Conservation (phyloP, 495 filamentous ascomycete genomes). For the Trichoderma virens region DNA sequence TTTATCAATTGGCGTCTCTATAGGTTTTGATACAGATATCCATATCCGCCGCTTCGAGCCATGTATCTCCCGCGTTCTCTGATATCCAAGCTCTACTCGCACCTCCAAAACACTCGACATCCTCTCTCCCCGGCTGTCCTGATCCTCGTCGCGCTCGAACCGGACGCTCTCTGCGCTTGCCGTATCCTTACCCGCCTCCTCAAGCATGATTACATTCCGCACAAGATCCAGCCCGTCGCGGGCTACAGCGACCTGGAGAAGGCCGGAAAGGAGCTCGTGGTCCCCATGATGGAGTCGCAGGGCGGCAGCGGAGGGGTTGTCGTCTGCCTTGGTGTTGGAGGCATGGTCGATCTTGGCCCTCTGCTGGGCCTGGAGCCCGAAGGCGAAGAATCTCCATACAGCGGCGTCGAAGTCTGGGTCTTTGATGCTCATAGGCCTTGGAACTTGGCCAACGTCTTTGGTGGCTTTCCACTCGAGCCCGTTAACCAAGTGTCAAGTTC, state of each 20-base stretch:
- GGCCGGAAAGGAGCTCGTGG: conserved; percentile 65
- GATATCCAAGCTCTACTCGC: conserved; percentile 81
- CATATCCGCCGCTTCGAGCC: conserved; percentile 18
- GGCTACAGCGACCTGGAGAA: conserved; percentile 86
- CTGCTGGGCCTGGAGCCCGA: conserved; percentile 59
- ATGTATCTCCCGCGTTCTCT: conserved; percentile 95
- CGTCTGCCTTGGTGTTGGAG: conserved; percentile 87
- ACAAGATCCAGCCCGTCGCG: conserved; percentile 91
- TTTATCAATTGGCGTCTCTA: conserved; percentile 2
- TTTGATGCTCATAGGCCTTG: conserved; percentile 87
- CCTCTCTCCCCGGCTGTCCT: conserved; percentile 81
- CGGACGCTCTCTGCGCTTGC: conserved; percentile 91
- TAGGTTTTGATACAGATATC: conserved; percentile 15
- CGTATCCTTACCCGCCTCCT: conserved; percentile 85
- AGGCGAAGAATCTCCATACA: conserved; percentile 50
- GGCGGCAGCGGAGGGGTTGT: conserved; percentile 82
- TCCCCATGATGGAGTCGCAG: conserved; percentile 70
- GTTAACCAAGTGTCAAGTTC: conserved; percentile 38
- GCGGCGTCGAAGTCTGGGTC: conserved; percentile 86
- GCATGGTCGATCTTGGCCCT: conserved; percentile 74
- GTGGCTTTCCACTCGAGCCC: conserved; percentile 49
- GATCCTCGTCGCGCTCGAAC: conserved; percentile 88
- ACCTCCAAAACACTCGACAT: conserved; percentile 74
- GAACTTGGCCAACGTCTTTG: conserved; percentile 93
- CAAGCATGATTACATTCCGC: conserved; percentile 95